Conservation (phyloP, 495 filamentous ascomycete genomes). For the Penicillium angulare region DNA sequence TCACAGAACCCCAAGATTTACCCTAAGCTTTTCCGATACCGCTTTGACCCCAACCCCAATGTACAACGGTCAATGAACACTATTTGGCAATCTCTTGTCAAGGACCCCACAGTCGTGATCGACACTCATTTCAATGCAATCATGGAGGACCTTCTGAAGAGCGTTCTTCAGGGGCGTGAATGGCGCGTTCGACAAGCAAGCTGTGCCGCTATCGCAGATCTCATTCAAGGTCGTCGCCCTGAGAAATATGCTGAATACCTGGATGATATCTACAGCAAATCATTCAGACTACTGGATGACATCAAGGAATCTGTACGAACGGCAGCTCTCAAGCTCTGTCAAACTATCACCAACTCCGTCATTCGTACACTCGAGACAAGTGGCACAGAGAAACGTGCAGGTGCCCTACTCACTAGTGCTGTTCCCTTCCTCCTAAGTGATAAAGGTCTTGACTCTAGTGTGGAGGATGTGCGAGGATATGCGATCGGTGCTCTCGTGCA, state of each 20-base stretch:
- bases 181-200: slow-evolving; percentile 91
- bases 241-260: slow-evolving; percentile 81
- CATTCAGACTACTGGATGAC: slow-evolving; percentile 83
- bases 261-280: slow-evolving; percentile 74
- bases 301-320: slow-evolving; percentile 86
- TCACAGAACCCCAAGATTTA: slow-evolving; percentile 86
- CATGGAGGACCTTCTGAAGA: slow-evolving; percentile 79
- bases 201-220: slow-evolving; percentile 84
- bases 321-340: slow-evolving; percentile 78
- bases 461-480: slow-evolving; percentile 76
- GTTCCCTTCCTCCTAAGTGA: slow-evolving; percentile 90
- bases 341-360: slow-evolving; percentile 75
- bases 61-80: slow-evolving; percentile 94
- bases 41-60: slow-evolving; percentile 90
- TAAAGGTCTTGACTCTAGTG: slow-evolving; percentile 81
- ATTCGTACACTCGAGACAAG: slow-evolving; percentile 83
- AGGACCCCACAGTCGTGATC: slow-evolving; percentile 71
- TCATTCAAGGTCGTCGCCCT: slow-evolving; percentile 72
- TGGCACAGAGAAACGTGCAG: slow-evolving; percentile 65
- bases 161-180: slow-evolving; percentile 75
- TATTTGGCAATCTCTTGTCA: slow-evolving; percentile 92
- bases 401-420: slow-evolving; percentile 74
- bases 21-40: slow-evolving; percentile 88
- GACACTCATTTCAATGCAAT: slow-evolving; percentile 79
- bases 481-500: slow-evolving; percentile 75